Percentiles rank a stretch among this genome's conserved stretches.
Conservation (phyloP, 2,329 filamentous ascomycete genomes). For the Neopestalotiopsis rosae region DNA sequence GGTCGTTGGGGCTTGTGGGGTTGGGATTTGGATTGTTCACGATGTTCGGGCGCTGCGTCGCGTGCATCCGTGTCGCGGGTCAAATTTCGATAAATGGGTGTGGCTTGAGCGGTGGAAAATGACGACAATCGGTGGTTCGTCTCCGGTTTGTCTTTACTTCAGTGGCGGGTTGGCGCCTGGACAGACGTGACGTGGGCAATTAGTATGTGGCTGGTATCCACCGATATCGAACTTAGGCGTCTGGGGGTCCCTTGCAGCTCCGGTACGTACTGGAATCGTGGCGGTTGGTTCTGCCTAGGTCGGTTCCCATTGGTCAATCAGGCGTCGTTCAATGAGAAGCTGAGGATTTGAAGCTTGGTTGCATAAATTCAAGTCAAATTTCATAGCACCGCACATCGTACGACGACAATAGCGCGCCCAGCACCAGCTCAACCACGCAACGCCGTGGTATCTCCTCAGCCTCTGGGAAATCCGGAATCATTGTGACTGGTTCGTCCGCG, state of each 20-base stretch:
- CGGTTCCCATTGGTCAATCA: constrained; percentile 15
- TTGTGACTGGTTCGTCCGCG: neutral
- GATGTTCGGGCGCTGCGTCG: constrained; percentile 4
- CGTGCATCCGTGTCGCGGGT: constrained; percentile 16
- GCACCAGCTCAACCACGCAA: neutral
- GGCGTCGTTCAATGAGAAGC: constrained; percentile 8
- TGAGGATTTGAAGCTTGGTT: constrained; percentile 7
- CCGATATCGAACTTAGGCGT: neutral
- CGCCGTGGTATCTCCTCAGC: neutral
- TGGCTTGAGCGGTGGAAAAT: neutral
- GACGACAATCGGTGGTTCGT: constrained; percentile 10
- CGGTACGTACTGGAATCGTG: neutral
- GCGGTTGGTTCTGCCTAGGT: neutral
- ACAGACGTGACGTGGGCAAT: neutral
- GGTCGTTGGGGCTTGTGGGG: neutral
- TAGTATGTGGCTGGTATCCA: constrained; percentile 2
- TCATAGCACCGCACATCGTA: constrained; percentile 6
- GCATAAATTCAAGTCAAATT: constrained; percentile 2
- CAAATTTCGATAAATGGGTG: constrained; percentile 7
- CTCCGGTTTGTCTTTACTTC: neutral
- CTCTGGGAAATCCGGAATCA: neutral
- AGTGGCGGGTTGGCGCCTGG: neutral
- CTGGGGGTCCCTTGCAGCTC: neutral
- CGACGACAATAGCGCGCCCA: neutral
- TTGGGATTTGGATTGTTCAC: neutral